A percentile compares a stretch with the other conserved stretches of the same genome.
Conservation (phyloP, 176 grass and related monocot genomes). For the Cenchrus fungigraminus region DNA sequence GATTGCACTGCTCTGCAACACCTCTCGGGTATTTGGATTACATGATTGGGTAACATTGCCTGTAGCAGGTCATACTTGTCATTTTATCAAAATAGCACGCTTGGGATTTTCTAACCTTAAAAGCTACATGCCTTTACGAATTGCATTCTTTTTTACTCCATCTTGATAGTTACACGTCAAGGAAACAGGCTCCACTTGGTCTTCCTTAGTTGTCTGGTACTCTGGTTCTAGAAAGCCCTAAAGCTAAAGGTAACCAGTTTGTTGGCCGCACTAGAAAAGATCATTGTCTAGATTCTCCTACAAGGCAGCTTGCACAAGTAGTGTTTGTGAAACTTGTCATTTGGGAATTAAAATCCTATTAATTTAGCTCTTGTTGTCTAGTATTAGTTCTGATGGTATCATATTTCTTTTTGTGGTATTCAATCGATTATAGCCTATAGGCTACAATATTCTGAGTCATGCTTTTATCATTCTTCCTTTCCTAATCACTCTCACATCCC, state of each 20-base stretch:
- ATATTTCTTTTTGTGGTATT: conserved; percentile 22
- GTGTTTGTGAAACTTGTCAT: conserved; percentile 31
- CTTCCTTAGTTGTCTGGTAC: conserved; percentile 44
- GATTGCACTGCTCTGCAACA: background rate
- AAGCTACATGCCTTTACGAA: conserved; percentile 23
- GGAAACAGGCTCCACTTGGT: conserved; percentile 35
- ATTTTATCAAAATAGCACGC: conserved; percentile 6
- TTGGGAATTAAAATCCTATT: conserved; percentile 34
- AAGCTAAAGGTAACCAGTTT: conserved; percentile 40
- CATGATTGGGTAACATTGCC: background rate
- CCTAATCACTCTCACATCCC: background rate
- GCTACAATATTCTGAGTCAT: conserved; percentile 10
- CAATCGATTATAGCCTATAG: conserved; percentile 22
- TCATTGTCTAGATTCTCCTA: conserved; percentile 44
- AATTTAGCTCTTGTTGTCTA: conserved; percentile 33
- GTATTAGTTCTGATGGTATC: conserved; percentile 7
- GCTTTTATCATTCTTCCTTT: conserved; percentile 29
- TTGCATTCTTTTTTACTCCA: conserved; percentile 22
- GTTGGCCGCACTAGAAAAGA: conserved; percentile 16
- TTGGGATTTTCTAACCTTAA: background rate
- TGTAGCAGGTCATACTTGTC: background rate
- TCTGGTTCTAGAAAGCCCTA: conserved; percentile 46
- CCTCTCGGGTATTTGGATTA: background rate
- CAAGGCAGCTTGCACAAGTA: conserved; percentile 9
- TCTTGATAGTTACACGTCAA: conserved; percentile 29